Conservation (phyloP, 495 filamentous ascomycete genomes). For the Cercophora sp. region DNA sequence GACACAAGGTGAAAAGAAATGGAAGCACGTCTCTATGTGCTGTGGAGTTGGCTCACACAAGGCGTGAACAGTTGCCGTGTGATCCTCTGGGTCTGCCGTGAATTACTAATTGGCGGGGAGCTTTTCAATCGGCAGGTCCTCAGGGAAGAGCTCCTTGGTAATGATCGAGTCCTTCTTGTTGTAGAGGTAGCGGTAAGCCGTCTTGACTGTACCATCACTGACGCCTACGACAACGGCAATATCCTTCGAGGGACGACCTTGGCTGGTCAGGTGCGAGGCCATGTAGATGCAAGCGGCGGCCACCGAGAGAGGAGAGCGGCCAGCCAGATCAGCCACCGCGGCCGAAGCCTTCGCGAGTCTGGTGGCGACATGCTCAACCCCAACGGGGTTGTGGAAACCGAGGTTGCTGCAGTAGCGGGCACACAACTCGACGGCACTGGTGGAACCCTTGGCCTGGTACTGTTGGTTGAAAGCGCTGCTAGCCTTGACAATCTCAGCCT, state of each 20-base stretch:
- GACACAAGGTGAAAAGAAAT: too few relatives aligned
- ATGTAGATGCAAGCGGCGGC: constrained; percentile 96
- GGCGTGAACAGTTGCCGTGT: neutral
- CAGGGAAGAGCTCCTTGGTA: constrained; percentile 64
- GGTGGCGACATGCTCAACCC: constrained; percentile 66
- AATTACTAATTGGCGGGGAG: constrained; percentile 50
- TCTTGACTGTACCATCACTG: constrained; percentile 92
- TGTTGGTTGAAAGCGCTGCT: constrained; percentile 39
- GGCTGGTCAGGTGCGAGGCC: constrained; percentile 76
- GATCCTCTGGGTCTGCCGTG: too few relatives aligned
- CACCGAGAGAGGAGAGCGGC: constrained; percentile 89
- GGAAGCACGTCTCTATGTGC: neutral
- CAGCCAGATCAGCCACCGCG: constrained; percentile 71
- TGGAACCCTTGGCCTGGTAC: constrained; percentile 72
- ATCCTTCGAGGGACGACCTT: constrained; percentile 74
- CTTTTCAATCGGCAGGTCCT: constrained; percentile 62
- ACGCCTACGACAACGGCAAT: constrained; percentile 79
- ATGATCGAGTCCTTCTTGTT: constrained; percentile 67
- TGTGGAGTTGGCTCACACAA: neutral
- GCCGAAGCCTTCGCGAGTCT: constrained; percentile 70
- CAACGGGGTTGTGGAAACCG: constrained; percentile 55
- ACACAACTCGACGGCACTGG: constrained; percentile 80
- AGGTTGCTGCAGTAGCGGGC: constrained; percentile 85
- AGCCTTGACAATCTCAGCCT: constrained; percentile 29
- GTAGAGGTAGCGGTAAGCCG: constrained; percentile 86